Evolutionary conservation across 371 early-diverging fungal species (phyloP).

Genomic region (Rhizopus sp.): DNA sequence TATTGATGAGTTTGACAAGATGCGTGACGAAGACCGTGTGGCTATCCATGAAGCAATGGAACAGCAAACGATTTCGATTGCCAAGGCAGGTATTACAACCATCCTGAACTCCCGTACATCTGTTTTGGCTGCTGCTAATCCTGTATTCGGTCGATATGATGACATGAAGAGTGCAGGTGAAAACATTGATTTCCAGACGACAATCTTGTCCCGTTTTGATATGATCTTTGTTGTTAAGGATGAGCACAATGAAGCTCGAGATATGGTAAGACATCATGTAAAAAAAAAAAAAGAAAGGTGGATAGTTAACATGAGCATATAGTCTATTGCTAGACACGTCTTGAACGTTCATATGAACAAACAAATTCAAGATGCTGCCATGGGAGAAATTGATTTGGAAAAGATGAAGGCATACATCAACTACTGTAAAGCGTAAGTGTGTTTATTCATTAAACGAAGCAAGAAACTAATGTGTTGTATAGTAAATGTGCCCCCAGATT

Average conservation of each 20-base stretch:
- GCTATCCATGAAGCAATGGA: conserved; percentile 99
- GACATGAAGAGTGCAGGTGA: conserved; percentile 97
- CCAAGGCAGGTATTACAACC: conserved; percentile 99
- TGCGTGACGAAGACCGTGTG: conserved; percentile 99
- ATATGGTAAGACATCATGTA: conserved; percentile 54
- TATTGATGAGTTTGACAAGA: conserved; percentile 99
- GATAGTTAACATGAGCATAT: background rate
- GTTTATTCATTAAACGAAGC: background rate
- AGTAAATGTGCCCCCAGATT: conserved; percentile 94
- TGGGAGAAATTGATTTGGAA: conserved; percentile 85
- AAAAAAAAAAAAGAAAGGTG: background rate
- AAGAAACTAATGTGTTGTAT: conserved; percentile 3
- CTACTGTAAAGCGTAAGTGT: conserved; percentile 86
- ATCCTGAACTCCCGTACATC: conserved; percentile 98
- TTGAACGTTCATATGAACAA: conserved; percentile 89
- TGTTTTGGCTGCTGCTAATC: conserved; percentile 99
- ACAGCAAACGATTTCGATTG: conserved; percentile 99
- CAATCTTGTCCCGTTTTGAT: conserved; percentile 97
- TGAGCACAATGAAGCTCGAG: conserved; percentile 82
- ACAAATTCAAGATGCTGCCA: conserved; percentile 60
- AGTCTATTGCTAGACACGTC: conserved; percentile 93
- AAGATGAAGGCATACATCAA: conserved; percentile 94
- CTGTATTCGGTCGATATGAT: conserved; percentile 99
- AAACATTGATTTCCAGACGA: conserved; percentile 99
- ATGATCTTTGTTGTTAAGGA: conserved; percentile 97